Evolutionary conservation across 805 yeast genomes (phyloP).

Genomic region (Yamadazyma takamatsuzukensis): DNA sequence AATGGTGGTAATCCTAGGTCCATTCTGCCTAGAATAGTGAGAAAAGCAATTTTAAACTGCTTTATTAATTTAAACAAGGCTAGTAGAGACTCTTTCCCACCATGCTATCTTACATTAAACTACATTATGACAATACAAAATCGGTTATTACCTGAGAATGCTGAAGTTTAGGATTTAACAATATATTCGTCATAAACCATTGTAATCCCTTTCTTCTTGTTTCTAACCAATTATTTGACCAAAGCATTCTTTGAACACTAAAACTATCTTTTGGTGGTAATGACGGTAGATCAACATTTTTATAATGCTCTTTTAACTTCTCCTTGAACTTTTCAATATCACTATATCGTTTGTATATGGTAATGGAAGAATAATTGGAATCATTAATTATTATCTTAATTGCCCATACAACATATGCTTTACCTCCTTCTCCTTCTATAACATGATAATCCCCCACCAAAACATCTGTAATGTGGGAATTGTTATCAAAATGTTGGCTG

Average conservation of each 20-base stretch:
- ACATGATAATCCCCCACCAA: constrained; percentile 38
- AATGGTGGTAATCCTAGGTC: neutral
- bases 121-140: constrained; percentile 18
- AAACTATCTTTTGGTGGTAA: constrained; percentile 52
- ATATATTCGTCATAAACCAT: constrained; percentile 52
- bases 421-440: constrained; percentile 36
- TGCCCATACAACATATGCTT: constrained; percentile 37
- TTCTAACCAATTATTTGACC: constrained; percentile 47
- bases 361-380: constrained; percentile 37
- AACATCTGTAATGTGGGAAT: constrained; percentile 38
- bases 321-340: constrained; percentile 54
- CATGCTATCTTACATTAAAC: no score
- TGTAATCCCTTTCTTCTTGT: constrained; percentile 55
- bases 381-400: constrained; percentile 35
- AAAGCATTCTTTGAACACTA: constrained; percentile 34
- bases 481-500: constrained; percentile 14
- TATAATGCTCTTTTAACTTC: constrained; percentile 42
- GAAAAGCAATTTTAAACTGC: no score
- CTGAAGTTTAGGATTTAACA: constrained; percentile 47
- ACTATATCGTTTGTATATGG: constrained; percentile 57
- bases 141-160: constrained; percentile 34
- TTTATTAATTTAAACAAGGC: neutral
- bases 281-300: constrained; percentile 36
- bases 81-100: no score
- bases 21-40: neutral